Percentiles rank a stretch among this genome's conserved stretches.
Evolutionary conservation across 305 asterid genomes (phyloP).

Genomic region (Withania somnifera): DNA sequence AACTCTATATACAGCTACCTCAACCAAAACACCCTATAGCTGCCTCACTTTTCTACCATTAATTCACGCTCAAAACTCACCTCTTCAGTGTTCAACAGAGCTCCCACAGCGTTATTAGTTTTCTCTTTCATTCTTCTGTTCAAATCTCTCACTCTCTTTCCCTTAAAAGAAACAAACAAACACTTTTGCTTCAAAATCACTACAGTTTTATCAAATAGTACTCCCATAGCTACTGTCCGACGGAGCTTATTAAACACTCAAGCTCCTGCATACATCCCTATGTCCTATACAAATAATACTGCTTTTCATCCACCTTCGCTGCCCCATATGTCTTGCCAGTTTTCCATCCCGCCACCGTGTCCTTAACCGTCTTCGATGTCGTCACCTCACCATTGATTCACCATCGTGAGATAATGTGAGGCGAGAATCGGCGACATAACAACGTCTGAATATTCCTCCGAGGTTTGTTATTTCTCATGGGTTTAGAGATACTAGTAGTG

Average conservation of each 20-base stretch:
- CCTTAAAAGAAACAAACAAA: neutral
- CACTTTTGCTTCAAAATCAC: neutral
- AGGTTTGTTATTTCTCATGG: neutral
- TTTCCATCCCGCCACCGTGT: neutral
- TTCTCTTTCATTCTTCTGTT: neutral
- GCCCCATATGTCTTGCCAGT: neutral
- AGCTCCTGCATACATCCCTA: conserved; percentile 7
- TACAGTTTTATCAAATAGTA: neutral
- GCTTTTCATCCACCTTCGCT: too few species aligned
- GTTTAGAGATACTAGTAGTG: neutral
- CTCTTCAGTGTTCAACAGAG: too few species aligned
- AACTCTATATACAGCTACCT: too few species aligned
- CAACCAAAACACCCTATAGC: too few species aligned
- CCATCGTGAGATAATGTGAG: neutral
- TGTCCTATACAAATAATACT: neutral
- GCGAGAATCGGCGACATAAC: neutral
- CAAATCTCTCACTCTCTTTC: neutral
- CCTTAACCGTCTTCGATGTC: too few species aligned
- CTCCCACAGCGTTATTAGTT: too few species aligned
- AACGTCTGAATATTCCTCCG: too few species aligned
- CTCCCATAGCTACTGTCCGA: neutral
- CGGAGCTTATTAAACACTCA: conserved; percentile 2
- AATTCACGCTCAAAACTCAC: too few species aligned
- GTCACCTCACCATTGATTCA: neutral
- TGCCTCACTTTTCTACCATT: too few species aligned